Evolutionary conservation across 352 stramenopile genomes (phyloP).

Genomic region (Pythium dissimile): DNA sequence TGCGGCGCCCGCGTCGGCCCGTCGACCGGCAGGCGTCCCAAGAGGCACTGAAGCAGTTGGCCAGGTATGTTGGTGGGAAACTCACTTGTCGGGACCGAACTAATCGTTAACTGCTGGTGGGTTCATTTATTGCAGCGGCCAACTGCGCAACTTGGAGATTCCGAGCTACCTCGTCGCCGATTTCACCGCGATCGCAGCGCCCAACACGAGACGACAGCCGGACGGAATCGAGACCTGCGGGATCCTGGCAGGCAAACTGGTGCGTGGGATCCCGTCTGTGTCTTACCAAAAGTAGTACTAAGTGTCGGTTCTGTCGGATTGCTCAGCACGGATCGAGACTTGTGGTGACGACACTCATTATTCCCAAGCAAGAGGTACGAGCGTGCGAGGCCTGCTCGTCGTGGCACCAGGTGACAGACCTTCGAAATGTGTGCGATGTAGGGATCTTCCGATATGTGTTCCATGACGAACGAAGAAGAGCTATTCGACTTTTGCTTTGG

Average conservation of each 20-base stretch:
- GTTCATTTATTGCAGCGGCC: slow-evolving; percentile 31
- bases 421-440: slow-evolving; percentile 15
- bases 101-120: not conserved
- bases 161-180: slow-evolving; percentile 63
- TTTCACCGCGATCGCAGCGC: slow-evolving; percentile 75
- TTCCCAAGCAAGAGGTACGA: slow-evolving; percentile 80
- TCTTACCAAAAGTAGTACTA: too few relatives aligned
- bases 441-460: slow-evolving; percentile 83
- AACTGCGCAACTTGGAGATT: slow-evolving; percentile 65
- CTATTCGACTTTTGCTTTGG: slow-evolving; percentile 86
- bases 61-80: slow-evolving; percentile 55
- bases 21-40: slow-evolving; percentile 50
- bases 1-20: slow-evolving; percentile 14
- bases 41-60: slow-evolving; percentile 55
- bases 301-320: too few relatives aligned
- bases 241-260: slow-evolving; percentile 79
- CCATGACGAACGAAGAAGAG: slow-evolving; percentile 87
- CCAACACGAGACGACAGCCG: slow-evolving; percentile 67
- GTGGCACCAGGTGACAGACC: not conserved
- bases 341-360: slow-evolving; percentile 81
- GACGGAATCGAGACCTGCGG: slow-evolving; percentile 90
- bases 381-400: not conserved
- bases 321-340: slow-evolving; percentile 47
- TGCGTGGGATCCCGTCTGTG: too few relatives aligned
- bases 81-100: too few relatives aligned